phyloP scores from a whole-genome alignment of 208 protist genomes.

The Acanthamoeba castellanii region DNA sequence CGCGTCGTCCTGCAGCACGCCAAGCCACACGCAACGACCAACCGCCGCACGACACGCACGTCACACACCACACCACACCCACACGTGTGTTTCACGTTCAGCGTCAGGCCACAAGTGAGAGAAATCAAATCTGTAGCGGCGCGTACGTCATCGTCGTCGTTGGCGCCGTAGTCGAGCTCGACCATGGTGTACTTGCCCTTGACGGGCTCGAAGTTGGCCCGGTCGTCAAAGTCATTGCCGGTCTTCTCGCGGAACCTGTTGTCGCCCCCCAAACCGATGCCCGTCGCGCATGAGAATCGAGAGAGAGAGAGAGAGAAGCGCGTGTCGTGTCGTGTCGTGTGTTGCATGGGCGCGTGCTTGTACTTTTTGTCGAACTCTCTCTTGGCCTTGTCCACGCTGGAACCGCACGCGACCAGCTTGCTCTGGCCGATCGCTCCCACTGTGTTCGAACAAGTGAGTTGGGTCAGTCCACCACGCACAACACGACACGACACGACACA shows the following conservation, averaged over 20 bases:
- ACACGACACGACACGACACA: too few species aligned
- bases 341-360: too few species aligned
- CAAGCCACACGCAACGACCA: neutral
- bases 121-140: neutral
- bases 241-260: conserved; percentile 68
- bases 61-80: too few species aligned
- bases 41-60: too few species aligned
- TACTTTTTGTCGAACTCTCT: conserved; percentile 54
- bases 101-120: too few species aligned
- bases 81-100: too few species aligned
- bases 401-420: conserved; percentile 61
- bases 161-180: conserved; percentile 75
- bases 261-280: neutral
- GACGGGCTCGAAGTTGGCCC: conserved; percentile 40
- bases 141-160: conserved; percentile 58
- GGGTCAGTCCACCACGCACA: neutral
- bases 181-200: conserved; percentile 71
- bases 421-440: conserved; percentile 72
- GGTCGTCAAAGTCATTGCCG: conserved; percentile 70
- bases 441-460: neutral
- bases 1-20: neutral
- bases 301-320: neutral
- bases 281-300: neutral
- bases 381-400: conserved; percentile 54
- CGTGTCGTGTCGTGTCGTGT: too few species aligned